Evolutionary conservation across 73 alveolate genomes (phyloP).

Genomic region (Tetrahymena elliotti): DNA sequence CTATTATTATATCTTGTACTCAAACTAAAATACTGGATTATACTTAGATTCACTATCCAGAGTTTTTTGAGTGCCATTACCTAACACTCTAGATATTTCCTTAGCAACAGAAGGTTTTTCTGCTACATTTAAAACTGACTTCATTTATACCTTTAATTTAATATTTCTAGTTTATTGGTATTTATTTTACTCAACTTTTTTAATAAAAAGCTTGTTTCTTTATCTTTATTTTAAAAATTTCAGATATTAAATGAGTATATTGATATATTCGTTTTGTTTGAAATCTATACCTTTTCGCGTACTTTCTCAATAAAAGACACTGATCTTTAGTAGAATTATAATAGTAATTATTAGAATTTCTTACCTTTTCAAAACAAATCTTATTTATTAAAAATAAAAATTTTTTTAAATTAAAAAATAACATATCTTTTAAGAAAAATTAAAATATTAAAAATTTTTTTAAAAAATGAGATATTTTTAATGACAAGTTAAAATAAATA

Average conservation of each 20-base stretch:
- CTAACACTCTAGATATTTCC: constrained; percentile 67
- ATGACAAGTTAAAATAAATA: too few species aligned
- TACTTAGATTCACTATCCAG: constrained; percentile 35
- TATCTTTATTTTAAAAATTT: neutral
- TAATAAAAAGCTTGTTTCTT: neutral
- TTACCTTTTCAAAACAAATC: too few species aligned
- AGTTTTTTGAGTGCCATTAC: neutral
- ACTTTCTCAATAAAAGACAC: neutral
- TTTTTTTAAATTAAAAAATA: too few species aligned
- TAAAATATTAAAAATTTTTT: too few species aligned
- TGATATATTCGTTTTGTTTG: neutral
- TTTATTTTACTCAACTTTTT: neutral
- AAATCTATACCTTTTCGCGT: neutral
- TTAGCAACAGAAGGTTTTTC: constrained; percentile 98
- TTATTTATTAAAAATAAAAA: too few species aligned
- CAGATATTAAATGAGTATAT: neutral
- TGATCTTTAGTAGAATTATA: neutral
- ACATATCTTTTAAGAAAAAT: too few species aligned
- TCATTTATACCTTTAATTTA: neutral
- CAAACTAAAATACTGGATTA: constrained; percentile 89
- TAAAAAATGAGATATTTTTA: too few species aligned
- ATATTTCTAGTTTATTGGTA: neutral
- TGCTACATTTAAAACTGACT: constrained; percentile 82
- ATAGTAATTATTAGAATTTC: neutral
- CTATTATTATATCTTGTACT: constrained; percentile 31